Evolutionary conservation across 805 yeast species (phyloP).

Genomic region (Tetrapisispora fleetii): DNA sequence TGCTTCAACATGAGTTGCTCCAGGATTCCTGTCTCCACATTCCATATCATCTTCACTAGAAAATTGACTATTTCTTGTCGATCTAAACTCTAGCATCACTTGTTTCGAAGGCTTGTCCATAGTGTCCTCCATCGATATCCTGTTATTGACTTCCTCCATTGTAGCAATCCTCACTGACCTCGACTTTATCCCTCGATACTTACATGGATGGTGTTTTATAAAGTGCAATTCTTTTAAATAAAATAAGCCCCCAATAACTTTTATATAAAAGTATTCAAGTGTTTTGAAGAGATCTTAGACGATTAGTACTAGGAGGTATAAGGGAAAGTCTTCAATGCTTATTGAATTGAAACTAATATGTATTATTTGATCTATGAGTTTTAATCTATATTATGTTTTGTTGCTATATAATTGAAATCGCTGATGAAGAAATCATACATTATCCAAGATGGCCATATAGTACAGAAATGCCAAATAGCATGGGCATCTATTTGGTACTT

Average conservation of each 20-base stretch:
- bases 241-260: too few relatives aligned
- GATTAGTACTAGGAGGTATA: too few relatives aligned
- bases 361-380: not conserved
- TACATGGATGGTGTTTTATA: too few relatives aligned
- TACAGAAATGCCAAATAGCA: conserved; percentile 85
- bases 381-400: conserved; percentile 1
- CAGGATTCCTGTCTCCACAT: not conserved
- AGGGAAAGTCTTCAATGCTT: not conserved
- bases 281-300: too few relatives aligned
- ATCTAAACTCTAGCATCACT: not conserved
- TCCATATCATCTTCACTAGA: not conserved
- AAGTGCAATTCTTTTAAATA: too few relatives aligned
- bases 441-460: conserved; percentile 68
- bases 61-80: not conserved
- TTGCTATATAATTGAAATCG: conserved; percentile 27
- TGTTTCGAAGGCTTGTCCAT: too few relatives aligned
- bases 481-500: conserved; percentile 76
- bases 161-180: too few relatives aligned
- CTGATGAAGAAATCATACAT: conserved; percentile 55
- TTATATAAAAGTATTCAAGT: too few relatives aligned
- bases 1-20: not conserved
- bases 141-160: too few relatives aligned
- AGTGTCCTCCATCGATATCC: too few relatives aligned
- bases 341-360: not conserved
- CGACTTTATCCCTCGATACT: too few relatives aligned